phyloP scores from a whole-genome alignment of 257 asterid genomes.

The Fraxinus excelsior region DNA sequence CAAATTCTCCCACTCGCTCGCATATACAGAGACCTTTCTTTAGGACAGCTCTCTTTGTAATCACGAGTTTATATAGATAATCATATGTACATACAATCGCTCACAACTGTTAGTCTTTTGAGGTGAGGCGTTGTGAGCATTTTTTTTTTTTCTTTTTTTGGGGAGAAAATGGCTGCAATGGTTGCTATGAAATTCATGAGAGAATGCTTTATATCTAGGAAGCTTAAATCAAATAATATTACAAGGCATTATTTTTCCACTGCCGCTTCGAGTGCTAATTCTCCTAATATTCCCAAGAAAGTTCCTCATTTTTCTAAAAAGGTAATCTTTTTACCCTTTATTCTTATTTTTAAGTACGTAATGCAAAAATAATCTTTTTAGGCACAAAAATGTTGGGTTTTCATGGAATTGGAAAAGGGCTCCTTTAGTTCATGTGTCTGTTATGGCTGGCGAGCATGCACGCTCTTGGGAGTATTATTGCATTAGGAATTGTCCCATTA shows the following conservation, averaged over 20 bases:
- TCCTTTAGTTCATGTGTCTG: neutral
- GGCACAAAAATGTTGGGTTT: neutral
- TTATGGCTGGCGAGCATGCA: neutral
- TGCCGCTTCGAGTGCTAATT: neutral
- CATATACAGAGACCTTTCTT: neutral
- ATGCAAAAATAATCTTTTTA: neutral
- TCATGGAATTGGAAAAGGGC: neutral
- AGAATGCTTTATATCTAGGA: neutral
- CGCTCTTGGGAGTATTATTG: neutral
- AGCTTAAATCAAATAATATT: neutral
- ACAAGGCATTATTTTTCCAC: neutral
- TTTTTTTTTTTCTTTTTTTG: neutral
- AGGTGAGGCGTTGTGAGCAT: neutral
- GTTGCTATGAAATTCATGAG: neutral
- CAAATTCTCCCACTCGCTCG: neutral
- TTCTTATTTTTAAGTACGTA: neutral
- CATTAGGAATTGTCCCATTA: neutral
- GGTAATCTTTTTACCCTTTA: slow-evolving; percentile 15
- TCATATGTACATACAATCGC: neutral
- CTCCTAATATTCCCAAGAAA: slow-evolving; percentile 2
- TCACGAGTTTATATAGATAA: too few relatives aligned
- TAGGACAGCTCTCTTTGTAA: neutral
- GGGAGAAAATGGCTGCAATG: neutral
- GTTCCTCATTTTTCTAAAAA: slow-evolving; percentile 41
- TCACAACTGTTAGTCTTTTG: neutral